These are phyloP conservation scores for Naganishia cerealis DNA, from an alignment of 1,284 basidiomycete genomes.

Conservation along the genomic window DNA sequence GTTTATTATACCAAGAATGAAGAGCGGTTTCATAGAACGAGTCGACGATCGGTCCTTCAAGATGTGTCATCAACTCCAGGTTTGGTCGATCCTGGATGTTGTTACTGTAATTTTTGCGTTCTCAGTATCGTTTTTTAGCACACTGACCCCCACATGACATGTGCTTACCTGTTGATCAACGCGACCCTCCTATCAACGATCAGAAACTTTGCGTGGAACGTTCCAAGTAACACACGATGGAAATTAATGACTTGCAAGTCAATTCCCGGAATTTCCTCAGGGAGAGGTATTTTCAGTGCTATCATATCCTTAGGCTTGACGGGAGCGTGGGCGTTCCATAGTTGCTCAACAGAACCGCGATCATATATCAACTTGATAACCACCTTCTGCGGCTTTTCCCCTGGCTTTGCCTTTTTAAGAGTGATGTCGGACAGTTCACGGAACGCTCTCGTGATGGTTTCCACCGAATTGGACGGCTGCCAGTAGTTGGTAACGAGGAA, in stretches of 20 bases:
- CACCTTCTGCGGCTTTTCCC: slow-evolving; percentile 53
- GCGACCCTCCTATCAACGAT: slow-evolving; percentile 72
- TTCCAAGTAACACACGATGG: slow-evolving; percentile 64
- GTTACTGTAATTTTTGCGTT: slow-evolving; percentile 55
- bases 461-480: slow-evolving; percentile 60
- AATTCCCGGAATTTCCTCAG: slow-evolving; percentile 64
- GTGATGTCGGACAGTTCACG: slow-evolving; percentile 55
- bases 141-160: too few relatives aligned
- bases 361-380: slow-evolving; percentile 67
- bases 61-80: slow-evolving; percentile 67
- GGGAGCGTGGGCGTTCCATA: slow-evolving; percentile 59
- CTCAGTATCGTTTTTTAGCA: background rate
- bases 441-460: slow-evolving; percentile 60
- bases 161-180: slow-evolving; percentile 59
- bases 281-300: slow-evolving; percentile 61
- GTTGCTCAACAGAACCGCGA: slow-evolving; percentile 63
- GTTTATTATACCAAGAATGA: slow-evolving; percentile 64
- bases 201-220: slow-evolving; percentile 76
- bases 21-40: slow-evolving; percentile 72
- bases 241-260: slow-evolving; percentile 64
- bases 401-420: slow-evolving; percentile 16
- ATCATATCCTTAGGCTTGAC: slow-evolving; percentile 61
- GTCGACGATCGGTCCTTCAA: slow-evolving; percentile 70
- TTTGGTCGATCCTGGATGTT: slow-evolving; percentile 72
- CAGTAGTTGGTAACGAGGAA: slow-evolving; percentile 65